phyloP scores from a whole-genome alignment of 306 rosid species.

The Bauhinia variegata region DNA sequence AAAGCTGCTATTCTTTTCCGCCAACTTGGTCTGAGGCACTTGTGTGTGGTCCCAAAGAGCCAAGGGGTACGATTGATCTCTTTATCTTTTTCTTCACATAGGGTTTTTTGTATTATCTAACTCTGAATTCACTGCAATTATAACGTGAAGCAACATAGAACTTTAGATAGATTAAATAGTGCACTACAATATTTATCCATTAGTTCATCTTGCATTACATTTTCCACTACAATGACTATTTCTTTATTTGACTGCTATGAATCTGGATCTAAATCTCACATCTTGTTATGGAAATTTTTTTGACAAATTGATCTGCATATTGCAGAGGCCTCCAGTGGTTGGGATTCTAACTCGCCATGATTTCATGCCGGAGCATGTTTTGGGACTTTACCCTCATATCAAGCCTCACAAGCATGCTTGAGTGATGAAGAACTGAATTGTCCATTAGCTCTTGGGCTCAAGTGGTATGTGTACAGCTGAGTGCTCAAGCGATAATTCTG shows the following conservation, averaged over 20 bases:
- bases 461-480: background rate
- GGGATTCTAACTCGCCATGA: slow-evolving; percentile 91
- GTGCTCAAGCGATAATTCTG: slow-evolving; percentile 22
- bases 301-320: background rate
- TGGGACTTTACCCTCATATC: slow-evolving; percentile 71
- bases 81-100: background rate
- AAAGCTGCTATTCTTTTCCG: slow-evolving; percentile 85
- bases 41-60: slow-evolving; percentile 81
- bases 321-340: slow-evolving; percentile 88
- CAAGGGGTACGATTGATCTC: slow-evolving; percentile 64
- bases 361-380: slow-evolving; percentile 84
- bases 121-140: no score
- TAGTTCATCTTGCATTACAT: no score
- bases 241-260: no score
- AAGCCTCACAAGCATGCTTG: slow-evolving; percentile 45
- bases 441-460: slow-evolving; percentile 2
- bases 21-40: slow-evolving; percentile 78
- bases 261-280: no score
- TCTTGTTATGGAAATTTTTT: no score
- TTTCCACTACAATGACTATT: no score
- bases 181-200: no score
- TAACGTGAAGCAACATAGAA: no score
- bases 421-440: slow-evolving; percentile 26
- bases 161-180: no score
- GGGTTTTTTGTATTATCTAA: no score